Conservation (phyloP, 192 early-diverging fungal genomes). For the Podila epicladia region DNA sequence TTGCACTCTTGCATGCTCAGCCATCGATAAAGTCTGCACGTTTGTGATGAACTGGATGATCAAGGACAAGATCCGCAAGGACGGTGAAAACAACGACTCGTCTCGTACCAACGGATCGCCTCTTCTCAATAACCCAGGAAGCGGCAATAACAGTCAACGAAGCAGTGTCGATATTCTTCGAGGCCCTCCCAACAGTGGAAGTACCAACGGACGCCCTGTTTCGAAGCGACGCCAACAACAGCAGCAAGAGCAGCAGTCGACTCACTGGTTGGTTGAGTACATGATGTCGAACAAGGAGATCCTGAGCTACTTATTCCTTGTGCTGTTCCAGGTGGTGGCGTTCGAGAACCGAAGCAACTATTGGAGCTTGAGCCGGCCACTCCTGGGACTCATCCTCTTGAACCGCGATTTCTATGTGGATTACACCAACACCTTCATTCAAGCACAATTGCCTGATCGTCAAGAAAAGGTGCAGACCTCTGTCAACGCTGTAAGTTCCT, state of each 20-base stretch:
- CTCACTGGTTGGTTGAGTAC: conserved; percentile 68
- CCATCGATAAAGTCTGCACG: conserved; percentile 77
- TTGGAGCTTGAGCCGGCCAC: conserved; percentile 85
- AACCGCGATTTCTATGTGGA: conserved; percentile 71
- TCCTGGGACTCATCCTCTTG: conserved; percentile 81
- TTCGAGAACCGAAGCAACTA: conserved; percentile 86
- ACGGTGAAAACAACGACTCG: conserved; percentile 18
- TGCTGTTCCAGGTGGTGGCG: conserved; percentile 77
- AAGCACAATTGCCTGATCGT: conserved; percentile 60
- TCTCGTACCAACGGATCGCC: conserved; percentile 20
- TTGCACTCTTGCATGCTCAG: conserved; percentile 71
- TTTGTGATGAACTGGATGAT: conserved; percentile 69
- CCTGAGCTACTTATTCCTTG: conserved; percentile 68
- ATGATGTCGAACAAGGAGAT: conserved; percentile 68
- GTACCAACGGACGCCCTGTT: conserved; percentile 23
- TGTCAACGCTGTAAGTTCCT: conserved; percentile 32
- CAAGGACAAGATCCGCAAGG: conserved; percentile 46
- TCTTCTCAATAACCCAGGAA: conserved; percentile 11
- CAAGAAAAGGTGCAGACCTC: conserved; percentile 57
- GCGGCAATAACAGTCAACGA: conserved; percentile 23
- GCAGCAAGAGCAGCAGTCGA: conserved; percentile 37
- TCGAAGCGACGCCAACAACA: conserved; percentile 48
- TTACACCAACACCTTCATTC: conserved; percentile 63
- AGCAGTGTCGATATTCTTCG: conserved; percentile 23
- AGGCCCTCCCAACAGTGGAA: conserved; percentile 25